phyloP scores from a whole-genome alignment of 202 grass and related monocot genomes.

The Alloteropsis angusta region DNA sequence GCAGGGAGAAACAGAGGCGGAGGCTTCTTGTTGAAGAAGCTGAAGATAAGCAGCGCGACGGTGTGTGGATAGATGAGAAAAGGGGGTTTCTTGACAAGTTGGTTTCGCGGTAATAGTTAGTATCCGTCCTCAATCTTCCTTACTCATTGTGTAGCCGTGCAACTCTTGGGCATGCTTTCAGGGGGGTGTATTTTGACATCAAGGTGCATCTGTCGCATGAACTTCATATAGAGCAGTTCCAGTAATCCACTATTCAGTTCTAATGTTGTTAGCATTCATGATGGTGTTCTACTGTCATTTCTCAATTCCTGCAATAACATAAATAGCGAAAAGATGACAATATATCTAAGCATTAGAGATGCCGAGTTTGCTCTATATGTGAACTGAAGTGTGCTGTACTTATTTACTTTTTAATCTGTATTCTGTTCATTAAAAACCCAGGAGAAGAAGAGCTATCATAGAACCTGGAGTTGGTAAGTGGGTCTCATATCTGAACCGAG shows the following conservation, averaged over 20 bases:
- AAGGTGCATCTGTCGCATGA: background rate
- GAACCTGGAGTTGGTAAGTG: slow-evolving; percentile 92
- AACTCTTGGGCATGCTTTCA: background rate
- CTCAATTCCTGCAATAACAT: background rate
- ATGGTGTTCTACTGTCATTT: background rate
- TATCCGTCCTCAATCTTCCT: background rate
- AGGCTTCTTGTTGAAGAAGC: slow-evolving; percentile 77
- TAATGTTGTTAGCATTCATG: background rate
- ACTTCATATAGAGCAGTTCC: background rate
- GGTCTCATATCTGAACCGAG: slow-evolving; percentile 89
- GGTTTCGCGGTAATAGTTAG: slow-evolving; percentile 36
- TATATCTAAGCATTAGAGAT: background rate
- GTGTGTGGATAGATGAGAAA: slow-evolving; percentile 79
- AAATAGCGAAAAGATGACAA: background rate
- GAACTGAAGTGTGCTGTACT: background rate
- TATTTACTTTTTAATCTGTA: background rate
- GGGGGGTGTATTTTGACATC: background rate
- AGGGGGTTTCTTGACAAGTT: slow-evolving; percentile 66
- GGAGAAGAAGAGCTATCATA: slow-evolving; percentile 45
- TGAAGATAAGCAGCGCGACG: slow-evolving; percentile 64
- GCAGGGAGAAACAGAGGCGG: slow-evolving; percentile 58
- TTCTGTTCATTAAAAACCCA: slow-evolving; percentile 20
- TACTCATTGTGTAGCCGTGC: background rate
- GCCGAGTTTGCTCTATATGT: background rate
- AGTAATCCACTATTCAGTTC: background rate